phyloP scores from a whole-genome alignment of 225 moss, liverwort and hornwort species.

The Physcomitrium patens region DNA sequence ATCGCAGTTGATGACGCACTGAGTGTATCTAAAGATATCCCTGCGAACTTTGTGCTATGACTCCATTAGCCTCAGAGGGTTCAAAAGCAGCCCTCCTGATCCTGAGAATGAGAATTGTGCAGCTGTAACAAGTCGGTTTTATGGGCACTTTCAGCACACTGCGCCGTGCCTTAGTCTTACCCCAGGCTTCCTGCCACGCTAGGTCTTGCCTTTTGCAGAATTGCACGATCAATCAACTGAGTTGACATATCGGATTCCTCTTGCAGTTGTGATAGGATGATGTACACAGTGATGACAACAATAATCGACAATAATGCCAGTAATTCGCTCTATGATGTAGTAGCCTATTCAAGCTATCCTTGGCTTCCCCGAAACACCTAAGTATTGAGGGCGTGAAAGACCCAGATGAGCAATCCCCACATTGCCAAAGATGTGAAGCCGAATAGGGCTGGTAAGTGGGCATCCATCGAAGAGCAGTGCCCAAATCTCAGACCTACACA shows the following conservation, averaged over 20 bases:
- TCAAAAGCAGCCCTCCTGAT: background rate
- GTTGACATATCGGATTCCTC: constrained; percentile 46
- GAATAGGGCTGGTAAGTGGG: constrained; percentile 47
- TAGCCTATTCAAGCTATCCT: constrained; percentile 52
- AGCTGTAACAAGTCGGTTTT: constrained; percentile 15
- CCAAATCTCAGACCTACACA: constrained; percentile 13
- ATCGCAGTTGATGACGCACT: background rate
- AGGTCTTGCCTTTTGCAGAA: constrained; percentile 38
- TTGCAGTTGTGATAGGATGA: constrained; percentile 50
- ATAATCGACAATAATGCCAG: constrained; percentile 72
- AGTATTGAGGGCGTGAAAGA: constrained; percentile 57
- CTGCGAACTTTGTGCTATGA: background rate
- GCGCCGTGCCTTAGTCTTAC: constrained; percentile 16
- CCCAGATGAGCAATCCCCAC: constrained; percentile 63
- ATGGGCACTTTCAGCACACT: constrained; percentile 8
- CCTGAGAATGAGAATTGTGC: background rate
- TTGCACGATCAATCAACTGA: constrained; percentile 64
- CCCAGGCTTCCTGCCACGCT: constrained; percentile 24
- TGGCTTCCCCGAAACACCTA: constrained; percentile 59
- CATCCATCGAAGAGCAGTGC: constrained; percentile 42
- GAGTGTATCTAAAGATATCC: background rate
- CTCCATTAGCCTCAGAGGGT: background rate
- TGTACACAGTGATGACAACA: constrained; percentile 62
- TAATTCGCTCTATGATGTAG: constrained; percentile 70
- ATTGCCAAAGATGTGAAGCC: constrained; percentile 60